Conservation (phyloP, 2,329 filamentous ascomycete genomes). For the Arthrobotrys musiformis region DNA sequence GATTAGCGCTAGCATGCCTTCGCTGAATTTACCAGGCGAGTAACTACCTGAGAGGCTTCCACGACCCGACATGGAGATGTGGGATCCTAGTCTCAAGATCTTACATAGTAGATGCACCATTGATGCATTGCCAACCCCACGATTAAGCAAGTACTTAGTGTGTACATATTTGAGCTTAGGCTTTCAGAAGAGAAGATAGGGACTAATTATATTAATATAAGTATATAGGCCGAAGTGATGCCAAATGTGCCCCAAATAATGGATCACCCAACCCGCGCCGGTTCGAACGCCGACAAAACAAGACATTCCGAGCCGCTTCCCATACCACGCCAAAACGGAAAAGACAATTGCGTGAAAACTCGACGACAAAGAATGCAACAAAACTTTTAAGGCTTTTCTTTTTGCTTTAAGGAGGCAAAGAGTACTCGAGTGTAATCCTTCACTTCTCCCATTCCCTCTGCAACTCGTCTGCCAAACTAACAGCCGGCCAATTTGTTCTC, state of each 20-base stretch:
- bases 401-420: neutral
- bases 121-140: too few relatives aligned
- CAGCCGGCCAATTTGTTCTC: conserved; percentile 64
- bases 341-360: neutral
- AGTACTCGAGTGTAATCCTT: neutral
- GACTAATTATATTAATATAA: neutral
- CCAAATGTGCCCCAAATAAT: neutral
- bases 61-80: too few relatives aligned
- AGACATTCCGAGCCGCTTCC: neutral
- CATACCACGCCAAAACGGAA: neutral
- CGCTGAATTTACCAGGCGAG: too few relatives aligned
- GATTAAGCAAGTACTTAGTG: too few relatives aligned
- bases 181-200: neutral
- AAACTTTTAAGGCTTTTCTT: too few relatives aligned
- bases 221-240: neutral
- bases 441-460: conserved; percentile 60
- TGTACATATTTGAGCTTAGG: too few relatives aligned
- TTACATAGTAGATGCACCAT: too few relatives aligned
- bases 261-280: neutral
- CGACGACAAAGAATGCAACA: neutral
- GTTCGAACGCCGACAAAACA: neutral
- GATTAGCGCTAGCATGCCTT: too few relatives aligned
- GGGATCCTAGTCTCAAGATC: too few relatives aligned
- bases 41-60: too few relatives aligned
- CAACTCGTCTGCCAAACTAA: conserved; percentile 60